These are phyloP conservation scores for Eremothecium gossypii DNA, from an alignment of 1,139 yeast species.

Conservation along the genomic window DNA sequence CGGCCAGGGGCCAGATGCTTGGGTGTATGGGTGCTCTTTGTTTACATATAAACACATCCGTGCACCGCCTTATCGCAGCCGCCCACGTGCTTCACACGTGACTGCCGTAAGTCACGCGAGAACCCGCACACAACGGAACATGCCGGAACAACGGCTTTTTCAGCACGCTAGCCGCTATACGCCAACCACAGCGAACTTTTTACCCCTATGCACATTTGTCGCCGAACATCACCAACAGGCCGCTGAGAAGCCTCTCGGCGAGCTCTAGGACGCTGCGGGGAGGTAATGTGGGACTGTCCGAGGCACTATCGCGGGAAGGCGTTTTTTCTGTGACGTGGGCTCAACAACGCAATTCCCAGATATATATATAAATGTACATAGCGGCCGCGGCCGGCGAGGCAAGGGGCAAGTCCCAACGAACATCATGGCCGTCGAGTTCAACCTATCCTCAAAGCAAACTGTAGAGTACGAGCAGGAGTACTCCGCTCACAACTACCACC, in stretches of 20 bases:
- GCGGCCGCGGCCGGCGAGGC: slow-evolving; percentile 94
- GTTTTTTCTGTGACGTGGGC: too few species aligned
- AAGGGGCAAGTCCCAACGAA: not conserved
- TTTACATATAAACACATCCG: slow-evolving; percentile 6
- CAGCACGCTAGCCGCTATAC: not conserved
- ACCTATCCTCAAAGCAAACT: slow-evolving; percentile 58
- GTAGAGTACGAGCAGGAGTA: slow-evolving; percentile 62
- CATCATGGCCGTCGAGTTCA: slow-evolving; percentile 24
- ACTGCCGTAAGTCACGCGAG: not conserved
- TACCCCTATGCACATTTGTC: slow-evolving; percentile 1
- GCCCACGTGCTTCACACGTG: not conserved
- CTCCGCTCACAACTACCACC: slow-evolving; percentile 96
- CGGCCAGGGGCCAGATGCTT: not conserved
- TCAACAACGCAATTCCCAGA: too few species aligned
- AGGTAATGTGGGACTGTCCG: too few species aligned
- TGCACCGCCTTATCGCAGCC: too few species aligned
- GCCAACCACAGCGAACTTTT: not conserved
- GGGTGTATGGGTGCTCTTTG: slow-evolving; percentile 5
- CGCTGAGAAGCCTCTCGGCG: too few species aligned
- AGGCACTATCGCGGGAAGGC: too few species aligned
- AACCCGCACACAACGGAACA: not conserved
- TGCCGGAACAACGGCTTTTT: too few species aligned
- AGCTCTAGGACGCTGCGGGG: too few species aligned
- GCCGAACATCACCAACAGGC: not conserved
- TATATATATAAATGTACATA: slow-evolving; percentile 67